phyloP scores from a whole-genome alignment of 371 early-diverging fungal genomes.

The Dinochytrium kinnereticum region DNA sequence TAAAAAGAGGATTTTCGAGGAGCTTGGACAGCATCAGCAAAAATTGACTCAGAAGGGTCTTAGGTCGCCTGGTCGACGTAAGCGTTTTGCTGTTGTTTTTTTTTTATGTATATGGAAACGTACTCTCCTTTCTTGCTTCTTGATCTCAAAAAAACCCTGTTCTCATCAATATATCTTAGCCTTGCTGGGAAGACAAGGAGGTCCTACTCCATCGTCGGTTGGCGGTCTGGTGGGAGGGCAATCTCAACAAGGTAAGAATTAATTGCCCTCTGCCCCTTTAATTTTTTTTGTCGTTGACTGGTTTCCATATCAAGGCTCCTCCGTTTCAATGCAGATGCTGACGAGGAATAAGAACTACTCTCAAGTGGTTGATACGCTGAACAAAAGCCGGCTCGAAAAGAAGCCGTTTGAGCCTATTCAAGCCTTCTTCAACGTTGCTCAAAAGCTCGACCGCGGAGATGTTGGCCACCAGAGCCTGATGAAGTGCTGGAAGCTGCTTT shows the following conservation, averaged over 20 bases:
- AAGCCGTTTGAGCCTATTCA: slow-evolving; percentile 30
- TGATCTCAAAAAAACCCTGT: neutral
- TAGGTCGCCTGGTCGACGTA: slow-evolving; percentile 17
- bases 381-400: slow-evolving; percentile 50
- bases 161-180: too few relatives aligned
- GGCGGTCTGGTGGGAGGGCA: too few relatives aligned
- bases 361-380: slow-evolving; percentile 55
- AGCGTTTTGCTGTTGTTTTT: neutral
- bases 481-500: slow-evolving; percentile 61
- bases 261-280: too few relatives aligned
- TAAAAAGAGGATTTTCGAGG: slow-evolving; percentile 72
- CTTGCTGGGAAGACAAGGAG: too few relatives aligned
- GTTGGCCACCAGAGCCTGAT: slow-evolving; percentile 38
- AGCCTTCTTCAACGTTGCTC: slow-evolving; percentile 23
- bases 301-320: neutral
- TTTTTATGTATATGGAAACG: neutral
- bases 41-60: neutral
- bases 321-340: slow-evolving; percentile 28
- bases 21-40: slow-evolving; percentile 62
- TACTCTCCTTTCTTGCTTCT: neutral
- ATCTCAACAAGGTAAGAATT: slow-evolving; percentile 11
- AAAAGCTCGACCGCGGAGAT: slow-evolving; percentile 34
- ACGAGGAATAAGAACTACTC: slow-evolving; percentile 46
- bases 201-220: too few relatives aligned
- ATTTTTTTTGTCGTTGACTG: slow-evolving; percentile 1